Percentiles rank a stretch among this genome's conserved stretches.
phyloP scores from a whole-genome alignment of 2,329 filamentous ascomycete species.

The Fusarium coffeatum region DNA sequence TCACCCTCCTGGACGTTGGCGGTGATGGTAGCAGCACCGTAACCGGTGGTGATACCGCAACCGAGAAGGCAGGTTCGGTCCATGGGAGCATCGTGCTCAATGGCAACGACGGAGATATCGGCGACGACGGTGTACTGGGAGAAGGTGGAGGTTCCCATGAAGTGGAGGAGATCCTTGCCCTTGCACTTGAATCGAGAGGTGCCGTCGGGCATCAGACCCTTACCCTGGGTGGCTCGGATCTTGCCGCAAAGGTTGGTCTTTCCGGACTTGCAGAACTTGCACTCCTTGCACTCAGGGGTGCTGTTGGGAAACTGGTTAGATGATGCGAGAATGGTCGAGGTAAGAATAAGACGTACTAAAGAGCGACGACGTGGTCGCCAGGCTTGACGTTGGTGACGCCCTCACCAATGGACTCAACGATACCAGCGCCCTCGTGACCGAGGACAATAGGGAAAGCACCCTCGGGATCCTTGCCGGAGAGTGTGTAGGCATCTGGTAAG shows the following conservation, averaged over 20 bases:
- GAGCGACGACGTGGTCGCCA: conserved; percentile 89
- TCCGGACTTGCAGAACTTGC: conserved; percentile 99
- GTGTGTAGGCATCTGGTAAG: conserved; percentile 83
- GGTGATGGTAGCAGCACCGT: conserved; percentile 94
- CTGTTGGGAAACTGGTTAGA: conserved; percentile 57
- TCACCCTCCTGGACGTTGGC: conserved; percentile 91
- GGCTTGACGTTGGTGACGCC: conserved; percentile 94
- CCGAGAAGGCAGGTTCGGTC: conserved; percentile 96
- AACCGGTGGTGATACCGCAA: conserved; percentile 98
- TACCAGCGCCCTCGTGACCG: conserved; percentile 90
- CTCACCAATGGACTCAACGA: conserved; percentile 93
- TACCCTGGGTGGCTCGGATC: conserved; percentile 96
- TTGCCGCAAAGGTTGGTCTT: conserved; percentile 99
- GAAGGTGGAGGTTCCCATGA: conserved; percentile 99
- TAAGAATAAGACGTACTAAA: conserved; percentile 71
- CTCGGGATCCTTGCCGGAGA: conserved; percentile 97
- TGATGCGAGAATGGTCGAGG: neutral
- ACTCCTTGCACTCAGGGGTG: conserved; percentile 96
- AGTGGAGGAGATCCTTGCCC: conserved; percentile 95
- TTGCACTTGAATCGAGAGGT: conserved; percentile 95
- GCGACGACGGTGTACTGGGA: conserved; percentile 98
- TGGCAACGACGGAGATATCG: conserved; percentile 96
- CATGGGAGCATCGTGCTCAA: conserved; percentile 90
- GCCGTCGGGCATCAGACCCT: conserved; percentile 96
- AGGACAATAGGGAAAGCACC: conserved; percentile 91